Evolutionary conservation across 192 early-diverging fungal genomes (phyloP).

Genomic region (Haplosporangium gracile): DNA sequence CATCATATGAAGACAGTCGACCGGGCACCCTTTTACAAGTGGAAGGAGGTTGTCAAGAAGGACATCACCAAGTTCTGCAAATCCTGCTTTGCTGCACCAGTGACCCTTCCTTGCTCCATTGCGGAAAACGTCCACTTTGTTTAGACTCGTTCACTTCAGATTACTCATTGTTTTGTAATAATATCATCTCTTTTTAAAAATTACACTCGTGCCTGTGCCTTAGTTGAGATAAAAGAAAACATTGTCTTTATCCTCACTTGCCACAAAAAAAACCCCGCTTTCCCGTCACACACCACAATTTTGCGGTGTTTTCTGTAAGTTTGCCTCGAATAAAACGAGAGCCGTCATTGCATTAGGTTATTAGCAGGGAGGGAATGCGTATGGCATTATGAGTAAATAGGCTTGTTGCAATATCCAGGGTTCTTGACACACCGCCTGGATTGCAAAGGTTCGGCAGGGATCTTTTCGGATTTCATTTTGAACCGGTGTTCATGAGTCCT

Average conservation of each 20-base stretch:
- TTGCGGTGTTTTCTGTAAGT: too few relatives aligned
- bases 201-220: too few relatives aligned
- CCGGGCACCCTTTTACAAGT: slow-evolving; percentile 13
- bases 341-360: too few relatives aligned
- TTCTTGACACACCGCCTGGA: slow-evolving; percentile 78
- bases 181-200: too few relatives aligned
- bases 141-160: neutral
- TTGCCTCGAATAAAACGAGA: too few relatives aligned
- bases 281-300: too few relatives aligned
- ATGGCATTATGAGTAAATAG: slow-evolving; percentile 12
- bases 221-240: too few relatives aligned
- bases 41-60: slow-evolving; percentile 25
- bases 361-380: too few relatives aligned
- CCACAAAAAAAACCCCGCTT: too few relatives aligned
- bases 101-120: neutral
- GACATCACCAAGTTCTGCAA: slow-evolving; percentile 23
- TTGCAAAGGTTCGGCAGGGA: slow-evolving; percentile 76
- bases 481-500: slow-evolving; percentile 80
- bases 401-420: slow-evolving; percentile 54
- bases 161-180: too few relatives aligned
- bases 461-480: slow-evolving; percentile 74
- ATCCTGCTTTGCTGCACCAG: slow-evolving; percentile 2
- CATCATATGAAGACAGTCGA: slow-evolving; percentile 14
- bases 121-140: neutral
- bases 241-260: too few relatives aligned